Evolutionary conservation across 129 eudicot species (phyloP).

Genomic region (Rutidosis leptorrhynchoides): DNA sequence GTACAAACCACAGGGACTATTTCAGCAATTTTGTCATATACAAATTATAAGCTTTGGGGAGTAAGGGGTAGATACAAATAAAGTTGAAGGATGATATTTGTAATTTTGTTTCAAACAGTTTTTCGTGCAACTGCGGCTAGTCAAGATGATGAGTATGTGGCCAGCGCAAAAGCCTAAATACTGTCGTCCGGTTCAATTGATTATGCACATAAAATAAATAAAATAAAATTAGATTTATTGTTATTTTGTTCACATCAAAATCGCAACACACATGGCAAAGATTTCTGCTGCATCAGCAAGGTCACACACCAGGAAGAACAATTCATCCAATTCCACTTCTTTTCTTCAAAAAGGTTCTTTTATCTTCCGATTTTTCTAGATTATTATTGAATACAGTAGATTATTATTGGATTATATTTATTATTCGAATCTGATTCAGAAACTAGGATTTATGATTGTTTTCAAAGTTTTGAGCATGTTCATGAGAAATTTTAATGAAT

Average conservation of each 20-base stretch:
- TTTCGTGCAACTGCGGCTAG: not conserved
- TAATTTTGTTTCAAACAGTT: not conserved
- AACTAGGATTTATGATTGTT: not conserved
- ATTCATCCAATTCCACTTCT: constrained; percentile 31
- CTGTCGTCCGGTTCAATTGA: not conserved
- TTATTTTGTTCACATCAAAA: not conserved
- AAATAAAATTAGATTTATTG: not conserved
- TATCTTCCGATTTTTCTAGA: not conserved
- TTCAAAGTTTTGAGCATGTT: too few species aligned
- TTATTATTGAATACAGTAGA: not conserved
- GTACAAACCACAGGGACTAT: too few species aligned
- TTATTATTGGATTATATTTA: not conserved
- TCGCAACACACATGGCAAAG: constrained; percentile 46
- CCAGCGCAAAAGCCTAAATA: constrained; percentile 5
- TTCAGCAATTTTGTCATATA: too few species aligned
- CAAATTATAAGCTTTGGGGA: too few species aligned
- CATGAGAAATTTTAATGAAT: not conserved
- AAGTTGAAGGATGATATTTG: not conserved
- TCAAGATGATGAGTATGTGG: not conserved
- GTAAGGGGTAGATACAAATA: not conserved
- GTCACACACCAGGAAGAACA: constrained; percentile 64
- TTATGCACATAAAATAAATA: too few species aligned
- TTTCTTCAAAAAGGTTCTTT: constrained; percentile 1
- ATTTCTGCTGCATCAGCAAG: constrained; percentile 81
- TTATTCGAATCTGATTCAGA: not conserved